phyloP scores from a whole-genome alignment of 2,329 filamentous ascomycete genomes.

The Macrophomina pseudophaseolina region DNA sequence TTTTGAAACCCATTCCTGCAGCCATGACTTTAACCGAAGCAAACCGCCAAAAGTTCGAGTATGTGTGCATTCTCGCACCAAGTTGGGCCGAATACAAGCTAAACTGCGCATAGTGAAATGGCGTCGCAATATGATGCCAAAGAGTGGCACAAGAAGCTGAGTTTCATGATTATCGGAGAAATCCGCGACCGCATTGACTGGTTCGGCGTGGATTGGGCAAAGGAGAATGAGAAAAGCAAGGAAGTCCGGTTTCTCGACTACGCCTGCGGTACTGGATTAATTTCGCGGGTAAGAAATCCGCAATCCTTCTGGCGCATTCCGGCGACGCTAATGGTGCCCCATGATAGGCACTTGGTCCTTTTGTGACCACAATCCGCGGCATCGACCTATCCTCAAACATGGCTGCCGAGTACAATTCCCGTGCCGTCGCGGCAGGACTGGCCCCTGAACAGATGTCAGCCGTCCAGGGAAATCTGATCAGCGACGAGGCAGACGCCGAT shows the following conservation, averaged over 20 bases:
- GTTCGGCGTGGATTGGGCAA: slow-evolving; percentile 64
- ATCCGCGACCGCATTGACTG: slow-evolving; percentile 62
- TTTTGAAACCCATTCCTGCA: background rate
- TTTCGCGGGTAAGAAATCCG: slow-evolving; percentile 61
- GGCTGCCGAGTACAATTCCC: slow-evolving; percentile 69
- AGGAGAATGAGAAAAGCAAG: slow-evolving; percentile 27
- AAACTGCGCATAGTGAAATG: slow-evolving; percentile 50
- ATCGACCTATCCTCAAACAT: slow-evolving; percentile 75
- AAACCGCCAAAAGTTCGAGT: slow-evolving; percentile 46
- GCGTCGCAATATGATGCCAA: slow-evolving; percentile 63
- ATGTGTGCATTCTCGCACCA: slow-evolving; percentile 15
- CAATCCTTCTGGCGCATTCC: background rate
- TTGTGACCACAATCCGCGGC: slow-evolving; percentile 67
- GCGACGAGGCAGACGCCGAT: slow-evolving; percentile 32
- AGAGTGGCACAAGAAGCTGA: slow-evolving; percentile 57
- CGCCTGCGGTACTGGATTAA: slow-evolving; percentile 72
- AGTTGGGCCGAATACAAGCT: background rate
- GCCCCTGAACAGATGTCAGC: slow-evolving; percentile 33
- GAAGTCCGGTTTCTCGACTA: slow-evolving; percentile 70
- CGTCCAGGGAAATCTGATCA: slow-evolving; percentile 44
- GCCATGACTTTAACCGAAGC: slow-evolving; percentile 35
- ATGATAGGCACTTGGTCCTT: slow-evolving; percentile 63
- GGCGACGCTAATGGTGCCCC: slow-evolving; percentile 1
- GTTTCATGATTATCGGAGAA: slow-evolving; percentile 60
- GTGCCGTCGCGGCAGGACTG: slow-evolving; percentile 46